Evolutionary conservation across 805 yeast genomes (phyloP), one percentile per base, ranked within the genome.

Genomic region (Millerozyma miso): DNA sequence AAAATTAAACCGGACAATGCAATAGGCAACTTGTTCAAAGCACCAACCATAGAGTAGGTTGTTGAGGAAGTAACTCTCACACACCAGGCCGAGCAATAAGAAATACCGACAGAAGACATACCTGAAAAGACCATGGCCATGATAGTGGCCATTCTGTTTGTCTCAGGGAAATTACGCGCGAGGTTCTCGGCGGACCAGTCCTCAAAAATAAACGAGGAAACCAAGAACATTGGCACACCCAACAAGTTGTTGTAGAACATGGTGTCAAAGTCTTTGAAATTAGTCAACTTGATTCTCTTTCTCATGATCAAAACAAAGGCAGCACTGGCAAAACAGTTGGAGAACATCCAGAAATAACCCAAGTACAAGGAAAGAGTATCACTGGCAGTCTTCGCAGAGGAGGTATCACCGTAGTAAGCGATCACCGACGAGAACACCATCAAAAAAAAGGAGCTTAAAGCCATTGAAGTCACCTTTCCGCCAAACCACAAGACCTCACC

Each of bases 81-180:
- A 80, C 99, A 93, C 99, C 99, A 93, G 48, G 97, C 99, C 10
- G 98, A 89, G 69, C 97, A 88, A 80, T 93, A 93, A 36, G 98
- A 91, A 64, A 93, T 93, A 73, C 96, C 97, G 41, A 93, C 96
- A 26, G 97, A 85, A 36, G 95, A 84, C 54, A 87, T 79, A 67
- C 99, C 99, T 31, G 97, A 88, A 61, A 91, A 78, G 49, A 93
- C 58, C 96, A 93, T 90, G 55, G 88, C 83, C 36, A 83, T 67
- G 50, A 88, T 76, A 45, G 88, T 78, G 35, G 91, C 76, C 50
- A 72, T 66, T 63, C 90, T 79, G 54, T 78, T 73, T 38, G 70
- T 87, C 12, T 74, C 71, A 33, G 95, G 95, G 81, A 93, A 88
- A 77, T 90, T 91, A 42, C 60, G 56, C 14, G 74, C 74, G 42